Base-by-base conservation (phyloP, 768 basidiomycete genomes). In the Boletellus emodensis region DNA sequence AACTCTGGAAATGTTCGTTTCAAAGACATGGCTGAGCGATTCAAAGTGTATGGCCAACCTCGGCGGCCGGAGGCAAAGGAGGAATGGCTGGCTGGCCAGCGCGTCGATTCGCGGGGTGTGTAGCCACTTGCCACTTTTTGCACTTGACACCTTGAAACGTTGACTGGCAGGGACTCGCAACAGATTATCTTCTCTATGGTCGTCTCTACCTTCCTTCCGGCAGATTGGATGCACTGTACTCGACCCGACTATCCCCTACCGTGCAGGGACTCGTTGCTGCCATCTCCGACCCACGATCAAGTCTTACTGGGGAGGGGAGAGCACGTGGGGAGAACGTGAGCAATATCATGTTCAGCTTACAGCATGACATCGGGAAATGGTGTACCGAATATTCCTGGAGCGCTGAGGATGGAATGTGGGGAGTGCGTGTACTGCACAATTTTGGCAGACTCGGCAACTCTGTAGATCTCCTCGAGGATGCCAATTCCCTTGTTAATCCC, bases 311-410 rank as follows among this genome's bases (percentile, higher is more conserved):
- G 18, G 68, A 76, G 58, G 71, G 69, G 54, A 71, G 57, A 49
- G 64, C 55, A 60, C 72, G 58, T 32, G 75, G 77, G 40, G 70
- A 74, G 43, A 75, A 79, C 57, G 71, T 74, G 52, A 87, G 80
- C 63, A 89, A 89, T 54, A 63, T 83, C 63, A 85, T 96, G 80
- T 66, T 97, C 60, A 90, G 81, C 55, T 68, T 97, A 33, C 93
- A 95, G 67, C 94, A 96, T 61, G 93, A 96, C 63, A 81, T 88
- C 9, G 95, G 94, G 3, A 83, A 88, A 57, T 94, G 88, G 84
- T 90, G 90, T 57, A 85, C 88, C 3, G 95, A 98, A 67, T 97
- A 95, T 58, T 89, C 88, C 3, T 97, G 88, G 76, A 94, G 92
- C 56, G 90, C 90, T 1, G 90, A 93, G 57, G 95, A 97, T 60